These are phyloP conservation scores for Hymenochaete sp. DNA, from an alignment of 1,284 basidiomycete species.

Conservation along the genomic window DNA sequence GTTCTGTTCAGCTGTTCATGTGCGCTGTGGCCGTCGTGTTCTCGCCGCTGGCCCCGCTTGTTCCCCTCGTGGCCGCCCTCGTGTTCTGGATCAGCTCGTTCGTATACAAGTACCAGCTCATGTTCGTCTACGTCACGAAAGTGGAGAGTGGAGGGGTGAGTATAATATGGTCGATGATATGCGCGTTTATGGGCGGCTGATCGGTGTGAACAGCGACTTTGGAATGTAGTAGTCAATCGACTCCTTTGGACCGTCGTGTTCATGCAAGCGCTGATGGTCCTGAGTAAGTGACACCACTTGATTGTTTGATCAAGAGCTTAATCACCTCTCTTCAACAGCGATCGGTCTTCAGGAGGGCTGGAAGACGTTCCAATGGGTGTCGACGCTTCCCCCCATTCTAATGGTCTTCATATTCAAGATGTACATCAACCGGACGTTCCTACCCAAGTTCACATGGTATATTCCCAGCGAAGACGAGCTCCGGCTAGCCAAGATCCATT, in stretches of 20 bases:
- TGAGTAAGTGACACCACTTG: slow-evolving; percentile 52
- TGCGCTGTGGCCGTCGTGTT: slow-evolving; percentile 82
- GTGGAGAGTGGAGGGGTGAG: slow-evolving; percentile 86
- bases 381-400: slow-evolving; percentile 69
- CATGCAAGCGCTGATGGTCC: slow-evolving; percentile 80
- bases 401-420: slow-evolving; percentile 75
- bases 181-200: background rate
- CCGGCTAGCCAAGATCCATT: slow-evolving; percentile 60
- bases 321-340: slow-evolving; percentile 37
- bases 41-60: slow-evolving; percentile 85
- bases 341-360: slow-evolving; percentile 79
- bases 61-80: slow-evolving; percentile 63
- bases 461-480: slow-evolving; percentile 66
- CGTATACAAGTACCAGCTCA: slow-evolving; percentile 89
- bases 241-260: slow-evolving; percentile 65
- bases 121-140: slow-evolving; percentile 84
- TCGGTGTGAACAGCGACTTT: slow-evolving; percentile 55
- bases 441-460: slow-evolving; percentile 71
- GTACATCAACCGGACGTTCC: slow-evolving; percentile 63
- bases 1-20: slow-evolving; percentile 63
- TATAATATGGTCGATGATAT: slow-evolving; percentile 18
- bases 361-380: slow-evolving; percentile 62
- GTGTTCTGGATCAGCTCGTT: slow-evolving; percentile 80
- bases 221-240: slow-evolving; percentile 88
- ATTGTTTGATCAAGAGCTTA: background rate